Evolutionary conservation across 345 rosid genomes (phyloP).

Genomic region (Ricinus communis): DNA sequence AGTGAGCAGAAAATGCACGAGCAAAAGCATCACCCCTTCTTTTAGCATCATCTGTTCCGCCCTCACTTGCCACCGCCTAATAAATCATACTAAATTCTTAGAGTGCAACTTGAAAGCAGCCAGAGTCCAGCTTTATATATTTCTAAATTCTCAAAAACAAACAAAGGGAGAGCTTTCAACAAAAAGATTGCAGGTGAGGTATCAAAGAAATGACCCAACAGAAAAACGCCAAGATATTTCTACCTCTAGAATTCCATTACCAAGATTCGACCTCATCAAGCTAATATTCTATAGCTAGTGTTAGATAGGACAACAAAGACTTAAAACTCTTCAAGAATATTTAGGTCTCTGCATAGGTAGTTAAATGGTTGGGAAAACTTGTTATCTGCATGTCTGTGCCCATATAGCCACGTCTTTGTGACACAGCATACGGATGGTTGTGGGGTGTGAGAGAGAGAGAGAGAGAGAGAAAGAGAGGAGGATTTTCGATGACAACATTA

Average conservation of each 20-base stretch:
- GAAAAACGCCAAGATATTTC: background rate
- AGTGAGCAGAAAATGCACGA: constrained; percentile 97
- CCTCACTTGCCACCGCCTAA: constrained; percentile 99
- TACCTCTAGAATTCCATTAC: background rate
- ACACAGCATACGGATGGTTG: background rate
- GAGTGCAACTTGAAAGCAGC: background rate
- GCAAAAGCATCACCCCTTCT: constrained; percentile 99
- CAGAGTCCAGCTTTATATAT: background rate
- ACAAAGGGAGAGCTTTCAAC: background rate
- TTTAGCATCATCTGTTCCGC: constrained; percentile 95
- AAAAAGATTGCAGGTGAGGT: background rate
- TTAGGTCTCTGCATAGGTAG: background rate
- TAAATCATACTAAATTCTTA: constrained; percentile 26
- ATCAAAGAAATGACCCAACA: background rate
- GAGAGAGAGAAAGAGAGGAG: constrained; percentile 1
- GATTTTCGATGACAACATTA: constrained; percentile 4
- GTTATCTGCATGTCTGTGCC: background rate
- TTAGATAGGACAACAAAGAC: background rate
- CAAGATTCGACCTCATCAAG: background rate
- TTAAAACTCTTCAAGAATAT: background rate
- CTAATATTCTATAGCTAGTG: background rate
- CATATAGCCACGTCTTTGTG: background rate
- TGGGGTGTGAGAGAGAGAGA: background rate
- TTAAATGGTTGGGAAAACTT: background rate
- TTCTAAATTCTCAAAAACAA: background rate